Evolutionary conservation across 768 basidiomycete genomes (phyloP).

Genomic region (Gelatoporia subvermispora): DNA sequence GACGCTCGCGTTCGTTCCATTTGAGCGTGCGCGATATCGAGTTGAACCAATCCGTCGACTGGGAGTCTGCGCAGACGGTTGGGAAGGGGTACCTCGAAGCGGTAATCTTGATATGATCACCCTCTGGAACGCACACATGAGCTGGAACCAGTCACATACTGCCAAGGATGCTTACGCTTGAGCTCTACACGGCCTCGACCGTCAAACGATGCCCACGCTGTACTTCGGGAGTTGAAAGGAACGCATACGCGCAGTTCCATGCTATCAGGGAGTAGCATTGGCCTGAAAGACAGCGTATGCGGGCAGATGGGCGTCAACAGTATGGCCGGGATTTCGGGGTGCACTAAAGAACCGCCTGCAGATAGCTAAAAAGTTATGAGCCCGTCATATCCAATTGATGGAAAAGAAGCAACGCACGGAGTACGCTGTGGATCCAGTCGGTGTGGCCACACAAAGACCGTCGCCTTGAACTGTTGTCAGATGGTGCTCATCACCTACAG

Average conservation of each 20-base stretch:
- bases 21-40: conserved; percentile 94
- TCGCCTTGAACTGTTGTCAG: conserved; percentile 99
- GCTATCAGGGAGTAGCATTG: conserved; percentile 96
- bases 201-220: conserved; percentile 98
- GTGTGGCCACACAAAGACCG: conserved; percentile 90
- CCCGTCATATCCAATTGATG: conserved; percentile 9
- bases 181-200: conserved; percentile 95
- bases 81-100: conserved; percentile 98
- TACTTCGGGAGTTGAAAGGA: conserved; percentile 97
- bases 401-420: conserved; percentile 56
- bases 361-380: conserved; percentile 54
- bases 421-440: conserved; percentile 98
- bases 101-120: conserved; percentile 97
- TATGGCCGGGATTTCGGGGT: conserved; percentile 95
- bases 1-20: conserved; percentile 98
- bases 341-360: conserved; percentile 95
- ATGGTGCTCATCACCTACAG: conserved; percentile 92
- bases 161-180: conserved; percentile 60
- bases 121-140: conserved; percentile 54
- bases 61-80: conserved; percentile 95
- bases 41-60: conserved; percentile 98
- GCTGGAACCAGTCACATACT: not conserved
- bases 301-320: conserved; percentile 98
- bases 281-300: conserved; percentile 96
- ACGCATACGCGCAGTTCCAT: conserved; percentile 99